phyloP scores from a whole-genome alignment of 2,329 filamentous ascomycete genomes.

The Aspergillus costaricaensis region DNA sequence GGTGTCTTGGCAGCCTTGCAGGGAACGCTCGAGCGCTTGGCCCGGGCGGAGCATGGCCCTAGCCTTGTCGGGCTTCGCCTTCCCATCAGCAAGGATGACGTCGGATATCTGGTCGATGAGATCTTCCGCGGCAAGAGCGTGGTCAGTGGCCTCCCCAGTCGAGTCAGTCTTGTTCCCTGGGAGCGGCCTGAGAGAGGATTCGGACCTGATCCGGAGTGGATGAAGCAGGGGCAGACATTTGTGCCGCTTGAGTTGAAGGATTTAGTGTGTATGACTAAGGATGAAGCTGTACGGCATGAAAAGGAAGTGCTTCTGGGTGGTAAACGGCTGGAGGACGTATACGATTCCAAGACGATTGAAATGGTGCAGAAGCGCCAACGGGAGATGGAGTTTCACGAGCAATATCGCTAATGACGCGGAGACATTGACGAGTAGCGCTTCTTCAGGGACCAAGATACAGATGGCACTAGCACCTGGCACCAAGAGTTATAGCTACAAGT shows the following conservation, averaged over 20 bases:
- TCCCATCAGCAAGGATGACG: slow-evolving; percentile 75
- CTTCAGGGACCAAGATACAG: slow-evolving; percentile 19
- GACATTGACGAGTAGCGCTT: not conserved
- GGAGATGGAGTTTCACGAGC: slow-evolving; percentile 63
- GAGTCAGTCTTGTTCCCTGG: slow-evolving; percentile 82
- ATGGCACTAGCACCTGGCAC: slow-evolving; percentile 28
- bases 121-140: slow-evolving; percentile 81
- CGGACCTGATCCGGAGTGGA: slow-evolving; percentile 62
- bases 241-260: slow-evolving; percentile 69
- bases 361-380: slow-evolving; percentile 66
- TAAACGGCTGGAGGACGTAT: slow-evolving; percentile 70
- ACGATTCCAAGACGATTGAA: slow-evolving; percentile 66
- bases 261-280: slow-evolving; percentile 89
- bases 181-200: slow-evolving; percentile 63
- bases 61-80: slow-evolving; percentile 72
- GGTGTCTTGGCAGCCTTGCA: slow-evolving; percentile 75
- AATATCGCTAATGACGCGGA: slow-evolving; percentile 46
- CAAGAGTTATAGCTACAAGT: slow-evolving; percentile 23
- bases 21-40: slow-evolving; percentile 74
- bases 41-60: slow-evolving; percentile 54
- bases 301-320: slow-evolving; percentile 72
- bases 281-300: slow-evolving; percentile 80
- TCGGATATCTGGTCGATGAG: slow-evolving; percentile 87
- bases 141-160: slow-evolving; percentile 77
- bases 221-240: slow-evolving; percentile 69